phyloP scores from a whole-genome alignment of 2,329 filamentous ascomycete species.

The Tolypocladium amazonense region DNA sequence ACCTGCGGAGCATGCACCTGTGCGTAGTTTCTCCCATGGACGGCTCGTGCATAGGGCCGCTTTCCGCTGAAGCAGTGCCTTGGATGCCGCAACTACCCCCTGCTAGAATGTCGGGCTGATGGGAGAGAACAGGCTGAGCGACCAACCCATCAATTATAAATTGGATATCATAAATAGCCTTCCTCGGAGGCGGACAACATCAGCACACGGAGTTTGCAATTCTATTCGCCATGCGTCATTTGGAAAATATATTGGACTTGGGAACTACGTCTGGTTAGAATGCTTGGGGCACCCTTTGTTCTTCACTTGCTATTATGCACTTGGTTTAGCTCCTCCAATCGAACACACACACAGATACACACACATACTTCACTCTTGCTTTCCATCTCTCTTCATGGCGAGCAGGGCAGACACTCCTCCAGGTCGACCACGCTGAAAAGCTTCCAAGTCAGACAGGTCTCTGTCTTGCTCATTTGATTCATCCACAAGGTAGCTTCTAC shows the following conservation, averaged over 20 bases:
- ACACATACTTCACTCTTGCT: background rate
- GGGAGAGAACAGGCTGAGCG: background rate
- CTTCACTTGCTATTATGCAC: background rate
- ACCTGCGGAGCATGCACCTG: slow-evolving; percentile 6
- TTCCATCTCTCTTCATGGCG: background rate
- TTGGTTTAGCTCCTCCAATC: background rate
- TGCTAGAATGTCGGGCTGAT: background rate
- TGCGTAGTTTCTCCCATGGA: background rate
- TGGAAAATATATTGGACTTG: no score
- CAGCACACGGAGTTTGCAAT: background rate
- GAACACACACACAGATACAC: background rate
- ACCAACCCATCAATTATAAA: background rate
- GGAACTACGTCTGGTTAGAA: background rate
- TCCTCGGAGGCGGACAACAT: background rate
- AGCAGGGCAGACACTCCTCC: background rate
- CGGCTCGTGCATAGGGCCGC: no score
- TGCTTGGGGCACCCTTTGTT: background rate
- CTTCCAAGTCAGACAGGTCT: background rate
- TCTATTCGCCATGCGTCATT: no score
- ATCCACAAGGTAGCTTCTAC: background rate
- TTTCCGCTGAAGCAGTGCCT: background rate
- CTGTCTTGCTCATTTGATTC: background rate
- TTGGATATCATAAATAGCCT: background rate
- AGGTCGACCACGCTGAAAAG: no score
- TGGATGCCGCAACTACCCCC: background rate